These are phyloP conservation scores for Phaeomoniella chlamydospora DNA, from an alignment of 2,329 filamentous ascomycete genomes.

Conservation along the genomic window DNA sequence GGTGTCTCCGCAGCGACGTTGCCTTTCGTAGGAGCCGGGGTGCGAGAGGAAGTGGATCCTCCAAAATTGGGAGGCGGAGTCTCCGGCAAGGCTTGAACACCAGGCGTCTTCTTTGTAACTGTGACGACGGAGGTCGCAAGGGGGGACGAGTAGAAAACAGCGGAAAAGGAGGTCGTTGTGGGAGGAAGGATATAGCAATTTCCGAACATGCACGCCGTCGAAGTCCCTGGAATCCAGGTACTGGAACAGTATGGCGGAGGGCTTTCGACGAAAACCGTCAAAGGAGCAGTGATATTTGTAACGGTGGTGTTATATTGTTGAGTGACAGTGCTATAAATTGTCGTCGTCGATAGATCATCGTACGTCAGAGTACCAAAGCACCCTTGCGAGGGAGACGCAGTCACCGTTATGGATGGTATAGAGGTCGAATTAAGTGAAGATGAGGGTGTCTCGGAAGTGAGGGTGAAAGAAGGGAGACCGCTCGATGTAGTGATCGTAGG, in stretches of 20 bases:
- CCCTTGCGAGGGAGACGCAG: background rate
- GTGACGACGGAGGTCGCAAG: slow-evolving; percentile 9
- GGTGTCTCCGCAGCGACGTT: too few species aligned
- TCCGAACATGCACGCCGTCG: background rate
- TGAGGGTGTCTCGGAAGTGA: too few species aligned
- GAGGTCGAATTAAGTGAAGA: background rate
- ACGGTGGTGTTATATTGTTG: background rate
- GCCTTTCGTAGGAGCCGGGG: too few species aligned
- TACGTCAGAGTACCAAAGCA: background rate
- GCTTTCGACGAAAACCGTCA: background rate
- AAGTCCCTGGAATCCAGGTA: background rate
- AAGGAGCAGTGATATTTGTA: background rate
- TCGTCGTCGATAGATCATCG: background rate
- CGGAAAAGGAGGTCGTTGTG: slow-evolving; percentile 4
- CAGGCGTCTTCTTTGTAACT: slow-evolving; percentile 13
- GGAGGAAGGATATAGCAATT: slow-evolving; percentile 1
- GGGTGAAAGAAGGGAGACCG: too few species aligned
- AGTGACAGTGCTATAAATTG: background rate
- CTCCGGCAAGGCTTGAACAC: slow-evolving; percentile 1
- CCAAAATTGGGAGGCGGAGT: background rate
- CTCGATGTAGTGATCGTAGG: too few species aligned
- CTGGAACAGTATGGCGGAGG: background rate
- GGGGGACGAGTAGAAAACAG: slow-evolving; percentile 4
- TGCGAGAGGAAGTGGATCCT: too few species aligned
- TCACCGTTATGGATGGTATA: background rate